Percentiles rank a stretch among this genome's conserved stretches.
Conservation (phyloP, 768 basidiomycete species). For the Hypholoma sublateritium region DNA sequence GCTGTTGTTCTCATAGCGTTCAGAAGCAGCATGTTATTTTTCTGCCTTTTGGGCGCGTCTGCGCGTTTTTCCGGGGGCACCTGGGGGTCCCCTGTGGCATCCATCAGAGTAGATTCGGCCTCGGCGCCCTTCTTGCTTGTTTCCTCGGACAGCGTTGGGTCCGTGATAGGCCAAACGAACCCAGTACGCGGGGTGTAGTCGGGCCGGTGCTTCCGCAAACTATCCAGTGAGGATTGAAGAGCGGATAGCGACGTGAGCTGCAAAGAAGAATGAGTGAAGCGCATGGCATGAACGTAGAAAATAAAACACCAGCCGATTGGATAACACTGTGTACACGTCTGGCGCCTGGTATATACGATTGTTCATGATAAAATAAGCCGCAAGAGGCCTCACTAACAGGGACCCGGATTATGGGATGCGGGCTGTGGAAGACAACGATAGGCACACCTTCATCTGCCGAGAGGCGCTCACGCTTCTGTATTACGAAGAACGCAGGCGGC, state of each 20-base stretch:
- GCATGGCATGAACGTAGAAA: constrained; percentile 2
- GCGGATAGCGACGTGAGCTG: constrained; percentile 71
- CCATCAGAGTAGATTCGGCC: constrained; percentile 19
- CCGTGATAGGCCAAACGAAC: constrained; percentile 82
- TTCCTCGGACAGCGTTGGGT: constrained; percentile 41
- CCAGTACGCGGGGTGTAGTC: constrained; percentile 83
- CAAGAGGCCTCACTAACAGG: constrained; percentile 65
- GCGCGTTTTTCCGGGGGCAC: constrained; percentile 22
- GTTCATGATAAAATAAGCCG: constrained; percentile 86
- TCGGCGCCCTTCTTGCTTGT: constrained; percentile 21
- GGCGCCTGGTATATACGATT: constrained; percentile 89
- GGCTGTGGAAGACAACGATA: not conserved
- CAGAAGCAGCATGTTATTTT: constrained; percentile 67
- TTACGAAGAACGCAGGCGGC: constrained; percentile 81
- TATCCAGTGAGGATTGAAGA: constrained; percentile 75
- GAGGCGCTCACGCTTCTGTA: constrained; percentile 84
- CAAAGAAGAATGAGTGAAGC: constrained; percentile 3
- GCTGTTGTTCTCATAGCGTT: constrained; percentile 84
- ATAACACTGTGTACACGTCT: constrained; percentile 79
- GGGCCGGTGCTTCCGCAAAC: constrained; percentile 71
- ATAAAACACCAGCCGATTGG: constrained; percentile 73
- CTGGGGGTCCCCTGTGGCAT: constrained; percentile 13
- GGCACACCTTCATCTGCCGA: constrained; percentile 80
- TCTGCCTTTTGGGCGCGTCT: constrained; percentile 49
- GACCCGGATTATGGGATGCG: constrained; percentile 2